phyloP scores from a whole-genome alignment of 177 flowering plant genomes.

The Vitis hybrid region DNA sequence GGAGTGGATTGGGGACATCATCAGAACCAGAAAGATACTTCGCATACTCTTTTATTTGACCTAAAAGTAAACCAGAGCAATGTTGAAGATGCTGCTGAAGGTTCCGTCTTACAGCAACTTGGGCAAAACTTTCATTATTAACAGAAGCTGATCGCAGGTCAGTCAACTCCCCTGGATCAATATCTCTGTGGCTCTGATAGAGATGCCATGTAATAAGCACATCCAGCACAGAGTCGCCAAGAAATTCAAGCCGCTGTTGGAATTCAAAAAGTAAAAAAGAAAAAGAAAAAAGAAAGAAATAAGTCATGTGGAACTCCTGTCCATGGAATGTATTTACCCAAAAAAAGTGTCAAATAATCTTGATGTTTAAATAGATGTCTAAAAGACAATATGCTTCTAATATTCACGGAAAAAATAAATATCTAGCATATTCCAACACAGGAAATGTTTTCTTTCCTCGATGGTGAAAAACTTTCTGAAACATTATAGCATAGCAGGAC shows the following conservation, averaged over 20 bases:
- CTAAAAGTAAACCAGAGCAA: conserved; percentile 52
- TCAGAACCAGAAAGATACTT: conserved; percentile 28
- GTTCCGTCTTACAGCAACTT: conserved; percentile 56
- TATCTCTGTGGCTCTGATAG: conserved; percentile 51
- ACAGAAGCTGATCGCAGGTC: conserved; percentile 93
- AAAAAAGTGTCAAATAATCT: too few species aligned
- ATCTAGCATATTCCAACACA: too few species aligned
- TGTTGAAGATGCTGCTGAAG: conserved; percentile 78
- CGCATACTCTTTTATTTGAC: conserved; percentile 63
- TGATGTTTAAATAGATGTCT: too few species aligned
- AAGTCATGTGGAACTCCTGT: not conserved
- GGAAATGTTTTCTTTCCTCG: not conserved
- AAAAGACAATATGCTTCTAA: too few species aligned
- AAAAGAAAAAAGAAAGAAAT: not conserved
- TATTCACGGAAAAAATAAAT: too few species aligned
- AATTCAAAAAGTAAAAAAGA: conserved; percentile 11
- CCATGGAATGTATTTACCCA: not conserved
- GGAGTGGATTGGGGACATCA: conserved; percentile 21
- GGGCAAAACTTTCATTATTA: conserved; percentile 87
- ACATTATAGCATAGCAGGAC: not conserved
- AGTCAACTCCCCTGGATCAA: conserved; percentile 90
- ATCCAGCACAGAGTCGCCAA: conserved; percentile 90
- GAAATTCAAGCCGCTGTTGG: conserved; percentile 88
- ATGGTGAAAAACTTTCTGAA: not conserved
- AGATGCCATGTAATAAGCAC: conserved; percentile 78